Evolutionary conservation across 768 basidiomycete genomes (phyloP).

Genomic region (Lactarius quietus): DNA sequence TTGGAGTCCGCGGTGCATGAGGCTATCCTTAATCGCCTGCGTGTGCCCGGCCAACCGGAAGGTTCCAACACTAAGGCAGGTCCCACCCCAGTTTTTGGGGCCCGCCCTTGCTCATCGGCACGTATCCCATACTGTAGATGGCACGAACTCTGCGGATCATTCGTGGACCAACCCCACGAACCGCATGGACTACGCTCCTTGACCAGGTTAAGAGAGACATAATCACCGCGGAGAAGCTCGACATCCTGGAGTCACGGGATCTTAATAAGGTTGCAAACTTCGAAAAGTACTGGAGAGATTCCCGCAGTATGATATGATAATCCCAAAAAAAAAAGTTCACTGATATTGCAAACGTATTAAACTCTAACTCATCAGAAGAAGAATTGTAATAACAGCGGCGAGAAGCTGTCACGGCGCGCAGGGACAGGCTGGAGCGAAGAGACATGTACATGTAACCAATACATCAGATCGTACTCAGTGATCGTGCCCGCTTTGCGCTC

Average conservation of each 20-base stretch:
- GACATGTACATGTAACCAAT: not conserved
- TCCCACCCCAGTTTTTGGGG: not conserved
- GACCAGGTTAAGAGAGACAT: conserved; percentile 61
- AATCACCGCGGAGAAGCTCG: conserved; percentile 65
- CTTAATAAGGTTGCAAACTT: not conserved
- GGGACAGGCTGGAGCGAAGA: too few species aligned
- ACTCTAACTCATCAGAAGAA: not conserved
- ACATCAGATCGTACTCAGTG: not conserved
- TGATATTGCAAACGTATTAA: not conserved
- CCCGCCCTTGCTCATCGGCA: conserved; percentile 11
- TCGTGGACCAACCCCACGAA: conserved; percentile 48
- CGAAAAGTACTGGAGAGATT: conserved; percentile 17
- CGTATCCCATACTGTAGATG: conserved; percentile 40
- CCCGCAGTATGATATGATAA: not conserved
- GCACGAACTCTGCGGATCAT: conserved; percentile 50
- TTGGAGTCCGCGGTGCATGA: conserved; percentile 52
- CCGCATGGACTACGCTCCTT: conserved; percentile 45
- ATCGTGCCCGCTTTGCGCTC: not conserved
- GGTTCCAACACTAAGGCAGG: conserved; percentile 24
- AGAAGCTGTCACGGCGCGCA: not conserved
- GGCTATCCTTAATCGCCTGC: conserved; percentile 48
- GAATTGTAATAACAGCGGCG: not conserved
- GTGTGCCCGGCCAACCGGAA: conserved; percentile 45
- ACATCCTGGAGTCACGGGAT: conserved; percentile 40
- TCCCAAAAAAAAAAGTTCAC: not conserved